Evolutionary conservation across 1,139 yeast species (phyloP).

Genomic region (Taphrina communis): DNA sequence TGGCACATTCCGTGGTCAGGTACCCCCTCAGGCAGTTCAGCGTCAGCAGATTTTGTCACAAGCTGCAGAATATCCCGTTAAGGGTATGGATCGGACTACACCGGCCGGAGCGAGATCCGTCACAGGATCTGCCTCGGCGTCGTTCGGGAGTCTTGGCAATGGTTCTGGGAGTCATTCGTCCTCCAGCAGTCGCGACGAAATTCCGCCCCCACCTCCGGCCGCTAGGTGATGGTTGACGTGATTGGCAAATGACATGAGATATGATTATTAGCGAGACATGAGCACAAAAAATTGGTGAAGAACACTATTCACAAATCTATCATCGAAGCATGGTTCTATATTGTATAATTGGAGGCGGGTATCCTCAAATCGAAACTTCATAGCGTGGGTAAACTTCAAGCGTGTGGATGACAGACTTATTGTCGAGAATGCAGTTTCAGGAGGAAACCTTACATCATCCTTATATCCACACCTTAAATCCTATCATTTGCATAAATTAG

Average conservation of each 20-base stretch:
- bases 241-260: no score
- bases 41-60: constrained; percentile 16
- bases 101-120: constrained; percentile 31
- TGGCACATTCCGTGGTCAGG: constrained; percentile 29
- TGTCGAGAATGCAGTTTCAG: constrained; percentile 1
- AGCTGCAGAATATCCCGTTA: constrained; percentile 18
- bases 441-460: constrained; percentile 4
- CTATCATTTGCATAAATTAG: constrained; percentile 7
- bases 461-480: constrained; percentile 9
- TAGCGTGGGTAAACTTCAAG: constrained; percentile 7
- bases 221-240: background rate
- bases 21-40: constrained; percentile 21
- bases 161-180: constrained; percentile 39
- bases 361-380: background rate
- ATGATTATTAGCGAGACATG: background rate
- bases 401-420: background rate
- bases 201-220: constrained; percentile 21
- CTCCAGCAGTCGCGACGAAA: constrained; percentile 32
- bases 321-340: background rate
- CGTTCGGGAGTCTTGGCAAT: constrained; percentile 38
- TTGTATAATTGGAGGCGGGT: constrained; percentile 12
- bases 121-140: constrained; percentile 39
- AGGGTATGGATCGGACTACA: constrained; percentile 19
- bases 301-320: background rate
- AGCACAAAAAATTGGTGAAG: background rate